Evolutionary conservation across 257 asterid genomes (phyloP).

Genomic region (Nicotiana attenuata): DNA sequence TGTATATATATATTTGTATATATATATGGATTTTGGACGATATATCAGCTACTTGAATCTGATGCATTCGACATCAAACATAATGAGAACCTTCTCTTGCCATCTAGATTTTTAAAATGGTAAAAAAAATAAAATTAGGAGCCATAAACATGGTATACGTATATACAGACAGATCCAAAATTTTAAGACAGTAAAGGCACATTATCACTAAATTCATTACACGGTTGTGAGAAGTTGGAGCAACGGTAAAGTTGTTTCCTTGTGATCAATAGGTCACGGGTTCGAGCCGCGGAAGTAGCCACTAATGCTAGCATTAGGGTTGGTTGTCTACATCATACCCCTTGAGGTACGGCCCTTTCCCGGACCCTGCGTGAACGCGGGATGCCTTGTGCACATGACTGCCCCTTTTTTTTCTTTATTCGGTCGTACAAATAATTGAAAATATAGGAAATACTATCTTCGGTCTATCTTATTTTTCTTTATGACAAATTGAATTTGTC

Average conservation of each 20-base stretch:
- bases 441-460: not conserved
- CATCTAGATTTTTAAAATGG: not conserved
- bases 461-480: not conserved
- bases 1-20: not conserved
- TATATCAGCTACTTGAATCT: not conserved
- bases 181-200: not conserved
- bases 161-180: not conserved
- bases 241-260: no score
- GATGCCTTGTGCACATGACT: no score
- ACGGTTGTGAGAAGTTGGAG: no score
- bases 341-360: no score
- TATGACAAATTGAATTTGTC: not conserved
- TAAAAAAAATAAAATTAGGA: not conserved
- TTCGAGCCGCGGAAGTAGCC: no score
- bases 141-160: not conserved
- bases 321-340: no score
- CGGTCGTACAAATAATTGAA: not conserved
- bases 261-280: no score
- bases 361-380: no score
- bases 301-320: no score
- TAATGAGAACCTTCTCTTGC: not conserved
- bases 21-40: no score
- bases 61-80: not conserved
- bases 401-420: not conserved
- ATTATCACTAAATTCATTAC: not conserved